A percentile compares a stretch with the other conserved stretches of the same genome.
These are phyloP conservation scores for Goniomonas avonlea DNA, from an alignment of 78 protist genomes.

Conservation along the genomic window DNA sequence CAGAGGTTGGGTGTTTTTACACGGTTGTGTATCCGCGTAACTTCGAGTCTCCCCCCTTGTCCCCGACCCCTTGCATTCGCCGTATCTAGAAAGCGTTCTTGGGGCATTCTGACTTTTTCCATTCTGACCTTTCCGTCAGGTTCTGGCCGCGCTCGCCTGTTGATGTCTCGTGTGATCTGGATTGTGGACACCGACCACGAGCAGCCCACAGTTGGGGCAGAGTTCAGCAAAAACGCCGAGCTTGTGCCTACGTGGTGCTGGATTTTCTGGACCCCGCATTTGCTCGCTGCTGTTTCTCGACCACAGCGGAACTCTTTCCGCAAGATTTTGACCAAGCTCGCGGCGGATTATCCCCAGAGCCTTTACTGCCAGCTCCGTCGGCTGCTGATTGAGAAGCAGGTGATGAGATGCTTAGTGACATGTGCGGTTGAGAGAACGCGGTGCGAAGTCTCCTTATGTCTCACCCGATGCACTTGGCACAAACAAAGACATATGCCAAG, in stretches of 20 bases:
- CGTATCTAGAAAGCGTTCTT: too few species aligned
- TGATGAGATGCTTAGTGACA: not conserved
- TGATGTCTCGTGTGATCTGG: slow-evolving; percentile 29
- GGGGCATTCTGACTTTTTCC: too few species aligned
- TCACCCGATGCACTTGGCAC: too few species aligned
- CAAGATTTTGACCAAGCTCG: slow-evolving; percentile 17
- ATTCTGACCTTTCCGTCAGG: too few species aligned
- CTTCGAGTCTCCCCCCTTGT: too few species aligned
- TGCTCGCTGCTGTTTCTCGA: slow-evolving; percentile 30
- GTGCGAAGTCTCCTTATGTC: too few species aligned
- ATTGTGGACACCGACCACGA: slow-evolving; percentile 4
- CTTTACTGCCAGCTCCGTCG: slow-evolving; percentile 43
- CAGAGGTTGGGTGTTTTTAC: too few species aligned
- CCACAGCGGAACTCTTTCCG: not conserved
- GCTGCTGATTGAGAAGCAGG: slow-evolving; percentile 31
- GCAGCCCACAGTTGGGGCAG: not conserved
- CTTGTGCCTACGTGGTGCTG: slow-evolving; percentile 43
- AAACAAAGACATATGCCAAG: too few species aligned
- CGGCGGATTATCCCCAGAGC: slow-evolving; percentile 38
- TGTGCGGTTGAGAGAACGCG: not conserved
- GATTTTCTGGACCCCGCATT: slow-evolving; percentile 56
- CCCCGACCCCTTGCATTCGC: too few species aligned
- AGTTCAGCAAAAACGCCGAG: slow-evolving; percentile 25
- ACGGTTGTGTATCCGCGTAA: too few species aligned
- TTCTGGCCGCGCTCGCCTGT: not conserved